Conservation (phyloP, 2,329 filamentous ascomycete genomes). For the Scopulariopsis brevicaulis region DNA sequence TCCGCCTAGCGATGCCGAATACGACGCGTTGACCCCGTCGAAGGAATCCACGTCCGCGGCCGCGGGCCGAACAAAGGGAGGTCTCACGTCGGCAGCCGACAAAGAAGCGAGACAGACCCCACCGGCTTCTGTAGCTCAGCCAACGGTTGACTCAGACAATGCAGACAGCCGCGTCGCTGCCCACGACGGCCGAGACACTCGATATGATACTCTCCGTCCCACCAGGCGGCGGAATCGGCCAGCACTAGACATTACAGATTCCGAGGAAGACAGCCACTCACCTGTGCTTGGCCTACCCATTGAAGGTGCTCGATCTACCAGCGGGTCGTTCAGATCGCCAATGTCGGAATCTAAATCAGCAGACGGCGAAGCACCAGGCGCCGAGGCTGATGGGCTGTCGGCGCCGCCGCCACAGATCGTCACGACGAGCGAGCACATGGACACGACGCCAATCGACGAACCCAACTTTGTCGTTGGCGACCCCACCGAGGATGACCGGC, state of each 20-base stretch:
- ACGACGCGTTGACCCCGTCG: slow-evolving; percentile 10
- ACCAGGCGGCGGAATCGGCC: slow-evolving; percentile 10
- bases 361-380: slow-evolving; percentile 24
- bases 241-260: slow-evolving; percentile 15
- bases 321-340: slow-evolving; percentile 22
- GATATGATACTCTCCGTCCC: slow-evolving; percentile 16
- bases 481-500: slow-evolving; percentile 56
- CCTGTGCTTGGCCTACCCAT: slow-evolving; percentile 30
- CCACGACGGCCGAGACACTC: slow-evolving; percentile 6
- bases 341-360: slow-evolving; percentile 28
- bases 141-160: background rate
- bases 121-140: background rate
- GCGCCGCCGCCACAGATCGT: slow-evolving; percentile 23
- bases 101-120: background rate
- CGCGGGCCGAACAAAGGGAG: background rate
- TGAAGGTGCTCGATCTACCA: slow-evolving; percentile 23
- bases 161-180: background rate
- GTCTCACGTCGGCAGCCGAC: background rate
- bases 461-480: slow-evolving; percentile 46
- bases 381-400: slow-evolving; percentile 26
- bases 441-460: slow-evolving; percentile 38
- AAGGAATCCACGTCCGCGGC: background rate
- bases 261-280: slow-evolving; percentile 20
- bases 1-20: slow-evolving; percentile 33
- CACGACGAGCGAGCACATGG: slow-evolving; percentile 18